phyloP scores from a whole-genome alignment of 495 filamentous ascomycete species.

The Darksidea phi region DNA sequence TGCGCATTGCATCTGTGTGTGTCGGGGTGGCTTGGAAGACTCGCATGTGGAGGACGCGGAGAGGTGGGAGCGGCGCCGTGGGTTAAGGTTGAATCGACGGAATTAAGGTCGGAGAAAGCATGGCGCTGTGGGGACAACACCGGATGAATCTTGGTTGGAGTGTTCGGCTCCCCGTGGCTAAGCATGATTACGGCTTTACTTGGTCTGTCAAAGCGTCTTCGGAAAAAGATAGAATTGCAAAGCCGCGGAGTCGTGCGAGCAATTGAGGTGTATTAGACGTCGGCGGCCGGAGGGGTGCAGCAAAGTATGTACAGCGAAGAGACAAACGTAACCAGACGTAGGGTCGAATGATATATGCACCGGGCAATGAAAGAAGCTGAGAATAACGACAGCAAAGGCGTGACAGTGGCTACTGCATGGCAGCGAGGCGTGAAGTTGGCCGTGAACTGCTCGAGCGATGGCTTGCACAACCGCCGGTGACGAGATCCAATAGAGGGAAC shows the following conservation, averaged over 20 bases:
- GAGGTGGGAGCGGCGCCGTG: not conserved
- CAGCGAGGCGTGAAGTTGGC: not conserved
- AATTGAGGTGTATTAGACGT: not conserved
- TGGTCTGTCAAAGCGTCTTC: not conserved
- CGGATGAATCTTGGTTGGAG: constrained; percentile 31
- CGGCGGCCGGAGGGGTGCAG: not conserved
- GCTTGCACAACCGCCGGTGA: constrained; percentile 9
- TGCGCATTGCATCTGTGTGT: constrained; percentile 2
- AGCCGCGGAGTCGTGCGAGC: not conserved
- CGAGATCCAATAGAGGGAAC: constrained; percentile 5
- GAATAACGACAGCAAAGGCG: constrained; percentile 1
- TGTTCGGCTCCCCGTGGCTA: constrained; percentile 5
- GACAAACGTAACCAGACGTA: constrained; percentile 33
- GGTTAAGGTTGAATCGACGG: constrained; percentile 19
- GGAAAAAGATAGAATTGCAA: not conserved
- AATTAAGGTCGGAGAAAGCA: constrained; percentile 32
- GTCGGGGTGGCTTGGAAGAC: not conserved
- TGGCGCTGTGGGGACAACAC: constrained; percentile 26
- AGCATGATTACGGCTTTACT: constrained; percentile 30
- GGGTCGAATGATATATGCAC: constrained; percentile 6
- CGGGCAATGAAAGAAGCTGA: constrained; percentile 1
- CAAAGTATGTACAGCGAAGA: constrained; percentile 6
- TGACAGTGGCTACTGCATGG: constrained; percentile 25
- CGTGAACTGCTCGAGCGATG: constrained; percentile 9
- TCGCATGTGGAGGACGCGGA: constrained; percentile 8